These are phyloP conservation scores for Aspergillus fijiensis DNA, from an alignment of 2,329 filamentous ascomycete genomes.

Conservation along the genomic window DNA sequence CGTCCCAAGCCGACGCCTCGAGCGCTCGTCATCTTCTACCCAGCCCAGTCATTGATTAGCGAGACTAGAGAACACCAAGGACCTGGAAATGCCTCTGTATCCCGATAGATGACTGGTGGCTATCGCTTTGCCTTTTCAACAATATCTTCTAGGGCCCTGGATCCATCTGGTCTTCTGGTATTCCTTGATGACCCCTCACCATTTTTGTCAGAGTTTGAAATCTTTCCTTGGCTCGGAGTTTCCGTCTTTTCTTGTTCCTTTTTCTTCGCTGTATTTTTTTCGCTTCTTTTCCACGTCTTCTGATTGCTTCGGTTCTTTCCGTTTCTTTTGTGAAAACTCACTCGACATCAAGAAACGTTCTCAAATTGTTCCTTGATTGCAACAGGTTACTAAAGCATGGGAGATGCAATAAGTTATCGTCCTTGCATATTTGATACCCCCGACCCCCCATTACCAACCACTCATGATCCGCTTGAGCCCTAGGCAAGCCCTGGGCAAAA, in stretches of 20 bases:
- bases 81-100: not conserved
- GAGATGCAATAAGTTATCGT: not conserved
- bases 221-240: not conserved
- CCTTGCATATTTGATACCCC: not conserved
- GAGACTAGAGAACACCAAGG: not conserved
- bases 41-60: slow-evolving; percentile 13
- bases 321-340: not conserved
- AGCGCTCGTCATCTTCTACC: slow-evolving; percentile 11
- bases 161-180: not conserved
- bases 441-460: not conserved
- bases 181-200: not conserved
- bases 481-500: not conserved
- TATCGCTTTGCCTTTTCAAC: not conserved
- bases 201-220: not conserved
- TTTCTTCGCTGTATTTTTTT: not conserved
- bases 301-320: not conserved
- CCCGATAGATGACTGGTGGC: not conserved
- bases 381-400: not conserved
- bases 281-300: not conserved
- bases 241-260: not conserved
- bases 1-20: not conserved
- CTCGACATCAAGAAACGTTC: not conserved
- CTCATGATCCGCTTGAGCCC: not conserved
- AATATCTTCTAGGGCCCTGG: not conserved
- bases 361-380: not conserved